phyloP scores from a whole-genome alignment of 139 green algal species.

The Chlorella sp. region DNA sequence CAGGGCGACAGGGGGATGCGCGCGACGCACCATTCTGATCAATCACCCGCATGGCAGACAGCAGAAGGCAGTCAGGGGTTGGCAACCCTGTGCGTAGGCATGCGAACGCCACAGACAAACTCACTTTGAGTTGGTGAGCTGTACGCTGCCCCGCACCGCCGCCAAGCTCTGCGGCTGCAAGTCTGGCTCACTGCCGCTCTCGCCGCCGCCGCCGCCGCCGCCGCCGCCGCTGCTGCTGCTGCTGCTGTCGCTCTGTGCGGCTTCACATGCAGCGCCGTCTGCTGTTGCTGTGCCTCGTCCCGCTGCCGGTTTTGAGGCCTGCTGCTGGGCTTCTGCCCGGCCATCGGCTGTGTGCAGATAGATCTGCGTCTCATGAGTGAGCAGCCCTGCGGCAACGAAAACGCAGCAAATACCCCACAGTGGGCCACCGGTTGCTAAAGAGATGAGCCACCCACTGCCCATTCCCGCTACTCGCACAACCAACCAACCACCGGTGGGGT shows the following conservation, averaged over 20 bases:
- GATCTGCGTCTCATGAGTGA: slow-evolving; percentile 54
- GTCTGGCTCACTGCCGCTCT: not conserved
- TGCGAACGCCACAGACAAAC: not conserved
- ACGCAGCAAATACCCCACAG: not conserved
- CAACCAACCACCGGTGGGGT: too few relatives aligned
- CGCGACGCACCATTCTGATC: not conserved
- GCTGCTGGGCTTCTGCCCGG: not conserved
- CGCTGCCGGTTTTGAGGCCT: not conserved
- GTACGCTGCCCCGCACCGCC: not conserved
- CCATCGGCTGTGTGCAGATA: slow-evolving; percentile 12
- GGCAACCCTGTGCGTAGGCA: not conserved
- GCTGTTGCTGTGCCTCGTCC: not conserved
- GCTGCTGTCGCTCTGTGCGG: not conserved
- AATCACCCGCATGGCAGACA: too few relatives aligned
- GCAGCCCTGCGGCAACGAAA: slow-evolving; percentile 4
- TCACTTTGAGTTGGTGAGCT: slow-evolving; percentile 12
- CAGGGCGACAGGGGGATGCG: not conserved
- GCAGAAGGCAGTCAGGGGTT: not conserved
- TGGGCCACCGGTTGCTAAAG: not conserved
- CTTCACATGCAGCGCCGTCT: not conserved
- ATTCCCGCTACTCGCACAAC: not conserved
- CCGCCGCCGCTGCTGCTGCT: not conserved
- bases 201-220: not conserved
- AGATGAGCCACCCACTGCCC: too few relatives aligned
- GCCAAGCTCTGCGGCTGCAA: slow-evolving; percentile 8